These are phyloP conservation scores for Aspergillus carlsbadensis DNA, from an alignment of 495 filamentous ascomycete species.

Conservation along the genomic window DNA sequence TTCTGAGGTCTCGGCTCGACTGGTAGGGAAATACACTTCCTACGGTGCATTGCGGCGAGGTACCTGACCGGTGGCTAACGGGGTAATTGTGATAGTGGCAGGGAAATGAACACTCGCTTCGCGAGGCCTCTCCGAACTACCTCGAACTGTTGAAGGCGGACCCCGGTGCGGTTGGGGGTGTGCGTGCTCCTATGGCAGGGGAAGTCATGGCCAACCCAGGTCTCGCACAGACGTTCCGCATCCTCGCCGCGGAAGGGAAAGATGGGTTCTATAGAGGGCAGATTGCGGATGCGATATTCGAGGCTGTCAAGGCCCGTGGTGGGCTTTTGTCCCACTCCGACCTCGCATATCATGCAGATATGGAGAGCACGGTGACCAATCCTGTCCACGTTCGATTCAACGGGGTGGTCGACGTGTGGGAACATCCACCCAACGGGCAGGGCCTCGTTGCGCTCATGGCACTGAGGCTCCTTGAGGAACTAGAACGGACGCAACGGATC, in stretches of 20 bases:
- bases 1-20: constrained; percentile 54
- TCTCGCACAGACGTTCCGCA: constrained; percentile 76
- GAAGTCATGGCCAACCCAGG: constrained; percentile 85
- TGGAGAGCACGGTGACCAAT: constrained; percentile 72
- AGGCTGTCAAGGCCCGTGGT: constrained; percentile 71
- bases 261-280: constrained; percentile 86
- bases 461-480: constrained; percentile 80
- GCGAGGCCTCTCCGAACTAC: constrained; percentile 74
- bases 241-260: constrained; percentile 76
- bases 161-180: constrained; percentile 58
- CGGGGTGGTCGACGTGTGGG: constrained; percentile 77
- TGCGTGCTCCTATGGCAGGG: constrained; percentile 69
- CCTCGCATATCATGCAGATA: constrained; percentile 67
- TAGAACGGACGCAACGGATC: constrained; percentile 69
- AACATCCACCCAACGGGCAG: constrained; percentile 95
- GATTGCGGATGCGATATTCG: constrained; percentile 74
- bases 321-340: constrained; percentile 77
- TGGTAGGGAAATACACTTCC: constrained; percentile 31
- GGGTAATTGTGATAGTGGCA: too few species aligned
- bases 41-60: too few species aligned
- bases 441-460: constrained; percentile 94
- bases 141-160: constrained; percentile 80
- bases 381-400: constrained; percentile 75
- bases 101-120: constrained; percentile 55
- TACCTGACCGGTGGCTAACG: too few species aligned